Evolutionary conservation across 345 rosid genomes (phyloP), one percentile per base, ranked within the genome.

Genomic region (Euphorbia lathyris): DNA sequence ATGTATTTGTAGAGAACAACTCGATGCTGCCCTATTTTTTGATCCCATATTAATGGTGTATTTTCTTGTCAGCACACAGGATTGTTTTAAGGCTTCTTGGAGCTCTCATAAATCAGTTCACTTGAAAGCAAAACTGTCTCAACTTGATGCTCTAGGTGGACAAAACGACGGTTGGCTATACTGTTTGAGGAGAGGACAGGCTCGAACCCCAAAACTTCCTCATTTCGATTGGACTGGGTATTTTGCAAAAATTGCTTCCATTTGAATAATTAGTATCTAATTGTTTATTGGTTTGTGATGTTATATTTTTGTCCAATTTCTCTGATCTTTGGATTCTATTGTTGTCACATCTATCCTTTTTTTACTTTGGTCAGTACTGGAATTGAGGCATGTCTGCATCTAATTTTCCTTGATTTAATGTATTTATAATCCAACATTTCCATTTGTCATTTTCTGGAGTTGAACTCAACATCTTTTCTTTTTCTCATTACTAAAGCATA

Each of bases 201-300:
- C 66, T 75, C 85, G 90, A 81, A 77, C 83, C 27, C 72, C 86
- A 23, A 87, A 86, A 81, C 79, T 82, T 78, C 98, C 98, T 11
- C 81, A 86, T 69, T 94, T 91, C 82, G 89, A 85, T 72, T 94
- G 97, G 98, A 90, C 97, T 0, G 98, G 98, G 98, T 93, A 87
- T 36, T 76, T 85, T 14, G 68, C 66, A 7, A 8, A 4, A 45
- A 45, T 26, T 55, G 26, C 23, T 27, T 16, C 51, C 51, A 40
- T 40, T 45, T 45, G 19, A 45, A 10, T 45, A 45, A 45, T 45
- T 7, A 45, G 51, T 45, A 45, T 45, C 51, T 45, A 45, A 14
- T 45, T 43, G 7, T 45, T 45, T 11, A 2, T 10, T 9, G n/a
- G 48, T 45, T 45, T 34, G 13, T 45, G 51, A 12, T 45, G 11